Conservation (phyloP, 2,329 filamentous ascomycete genomes). For the Epichloe hybrida region DNA sequence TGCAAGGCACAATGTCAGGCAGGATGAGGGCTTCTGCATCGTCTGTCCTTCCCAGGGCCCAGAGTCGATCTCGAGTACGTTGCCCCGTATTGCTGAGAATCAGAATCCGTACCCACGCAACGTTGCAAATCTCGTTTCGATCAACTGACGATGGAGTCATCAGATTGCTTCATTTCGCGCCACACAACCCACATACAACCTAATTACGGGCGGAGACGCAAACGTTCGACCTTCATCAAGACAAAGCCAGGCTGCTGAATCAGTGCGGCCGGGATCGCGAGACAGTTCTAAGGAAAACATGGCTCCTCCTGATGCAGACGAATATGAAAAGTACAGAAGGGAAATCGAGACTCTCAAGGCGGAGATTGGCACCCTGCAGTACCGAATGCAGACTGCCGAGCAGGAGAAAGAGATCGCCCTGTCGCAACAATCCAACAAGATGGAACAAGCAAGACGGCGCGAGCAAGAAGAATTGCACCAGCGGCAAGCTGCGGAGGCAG, state of each 20-base stretch:
- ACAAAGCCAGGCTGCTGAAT: constrained; percentile 26
- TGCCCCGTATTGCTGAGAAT: background rate
- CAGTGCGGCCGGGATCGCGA: constrained; percentile 33
- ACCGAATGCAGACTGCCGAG: constrained; percentile 74
- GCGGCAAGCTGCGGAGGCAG: constrained; percentile 44
- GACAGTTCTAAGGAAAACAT: constrained; percentile 49
- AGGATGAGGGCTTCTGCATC: constrained; percentile 22
- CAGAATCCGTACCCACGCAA: constrained; percentile 1
- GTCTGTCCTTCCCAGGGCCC: constrained; percentile 23
- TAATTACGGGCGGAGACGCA: constrained; percentile 40
- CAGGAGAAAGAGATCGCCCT: constrained; percentile 74
- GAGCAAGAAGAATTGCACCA: constrained; percentile 76
- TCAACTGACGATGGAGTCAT: background rate
- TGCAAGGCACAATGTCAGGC: constrained; percentile 17
- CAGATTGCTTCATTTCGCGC: constrained; percentile 35
- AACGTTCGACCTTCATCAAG: constrained; percentile 25
- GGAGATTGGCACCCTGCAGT: constrained; percentile 75
- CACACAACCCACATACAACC: constrained; percentile 44
- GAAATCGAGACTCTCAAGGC: constrained; percentile 70
- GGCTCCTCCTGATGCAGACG: constrained; percentile 43
- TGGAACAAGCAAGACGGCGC: constrained; percentile 65
- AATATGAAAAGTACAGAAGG: constrained; percentile 43
- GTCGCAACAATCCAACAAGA: constrained; percentile 68
- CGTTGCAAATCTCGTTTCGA: background rate
- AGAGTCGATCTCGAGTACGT: constrained; percentile 27